phyloP scores from a whole-genome alignment of 2,329 filamentous ascomycete species.

The Botrytis sinoallii region DNA sequence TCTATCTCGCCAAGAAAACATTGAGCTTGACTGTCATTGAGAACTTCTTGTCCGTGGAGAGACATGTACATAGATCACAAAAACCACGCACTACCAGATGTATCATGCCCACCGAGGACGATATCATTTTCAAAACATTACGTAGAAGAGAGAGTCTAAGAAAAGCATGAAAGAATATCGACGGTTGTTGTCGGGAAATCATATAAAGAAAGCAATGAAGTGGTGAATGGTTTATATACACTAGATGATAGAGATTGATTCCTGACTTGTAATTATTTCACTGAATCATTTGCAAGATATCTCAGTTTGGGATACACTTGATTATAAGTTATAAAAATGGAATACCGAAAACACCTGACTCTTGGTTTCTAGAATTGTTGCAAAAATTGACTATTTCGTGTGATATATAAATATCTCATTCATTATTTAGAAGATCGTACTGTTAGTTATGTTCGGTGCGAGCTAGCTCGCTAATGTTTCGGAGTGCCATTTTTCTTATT shows the following conservation, averaged over 20 bases:
- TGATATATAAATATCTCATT: background rate
- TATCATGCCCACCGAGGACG: background rate
- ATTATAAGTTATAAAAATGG: accelerated
- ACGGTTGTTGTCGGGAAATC: background rate
- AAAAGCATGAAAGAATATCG: background rate
- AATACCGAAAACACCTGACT: background rate
- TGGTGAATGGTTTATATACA: background rate
- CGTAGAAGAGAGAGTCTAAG: background rate
- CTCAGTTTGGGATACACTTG: background rate
- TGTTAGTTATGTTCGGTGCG: no score
- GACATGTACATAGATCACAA: no score
- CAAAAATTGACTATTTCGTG: accelerated
- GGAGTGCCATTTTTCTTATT: no score
- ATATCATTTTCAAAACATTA: background rate
- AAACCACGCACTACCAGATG: accelerated
- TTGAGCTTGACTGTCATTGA: no score
- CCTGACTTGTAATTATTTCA: background rate
- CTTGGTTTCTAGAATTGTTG: background rate
- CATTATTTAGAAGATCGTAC: no score
- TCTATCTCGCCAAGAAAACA: no score
- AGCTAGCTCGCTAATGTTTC: no score
- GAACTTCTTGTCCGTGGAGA: background rate
- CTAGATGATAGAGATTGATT: background rate
- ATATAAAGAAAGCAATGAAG: background rate
- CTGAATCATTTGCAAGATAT: background rate